phyloP scores from a whole-genome alignment of 2,329 filamentous ascomycete genomes.

The Alternaria solani region DNA sequence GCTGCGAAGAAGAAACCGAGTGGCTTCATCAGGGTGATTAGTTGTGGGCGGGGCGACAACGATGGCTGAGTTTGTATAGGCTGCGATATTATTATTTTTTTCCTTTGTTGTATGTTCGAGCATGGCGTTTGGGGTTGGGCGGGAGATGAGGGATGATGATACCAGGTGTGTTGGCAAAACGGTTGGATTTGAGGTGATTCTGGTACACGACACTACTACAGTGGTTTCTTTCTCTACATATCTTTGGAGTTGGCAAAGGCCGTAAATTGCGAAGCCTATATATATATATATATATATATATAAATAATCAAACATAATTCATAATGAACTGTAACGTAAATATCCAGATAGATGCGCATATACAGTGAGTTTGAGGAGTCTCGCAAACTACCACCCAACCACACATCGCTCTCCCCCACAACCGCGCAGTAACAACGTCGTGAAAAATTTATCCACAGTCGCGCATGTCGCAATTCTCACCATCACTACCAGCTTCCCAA shows the following conservation, averaged over 20 bases:
- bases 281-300: background rate
- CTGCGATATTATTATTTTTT: background rate
- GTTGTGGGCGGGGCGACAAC: slow-evolving; percentile 38
- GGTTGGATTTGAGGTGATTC: background rate
- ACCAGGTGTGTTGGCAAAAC: background rate
- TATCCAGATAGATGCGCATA: too few relatives aligned
- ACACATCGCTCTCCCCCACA: background rate
- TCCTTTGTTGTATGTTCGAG: background rate
- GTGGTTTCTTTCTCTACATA: background rate
- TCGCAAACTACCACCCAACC: background rate
- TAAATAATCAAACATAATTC: background rate
- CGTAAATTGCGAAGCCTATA: background rate
- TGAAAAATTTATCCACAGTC: background rate
- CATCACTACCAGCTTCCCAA: background rate
- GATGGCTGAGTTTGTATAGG: background rate
- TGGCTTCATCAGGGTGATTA: slow-evolving; percentile 44
- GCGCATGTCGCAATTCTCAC: background rate
- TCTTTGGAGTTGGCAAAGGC: background rate
- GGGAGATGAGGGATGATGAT: slow-evolving; percentile 1
- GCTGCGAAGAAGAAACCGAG: slow-evolving; percentile 28
- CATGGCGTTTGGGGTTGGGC: background rate
- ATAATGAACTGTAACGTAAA: background rate
- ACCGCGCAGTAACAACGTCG: background rate
- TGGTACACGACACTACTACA: background rate
- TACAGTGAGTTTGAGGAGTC: background rate